phyloP scores from a whole-genome alignment of 257 asterid species.

The Scutellaria galericulata region DNA sequence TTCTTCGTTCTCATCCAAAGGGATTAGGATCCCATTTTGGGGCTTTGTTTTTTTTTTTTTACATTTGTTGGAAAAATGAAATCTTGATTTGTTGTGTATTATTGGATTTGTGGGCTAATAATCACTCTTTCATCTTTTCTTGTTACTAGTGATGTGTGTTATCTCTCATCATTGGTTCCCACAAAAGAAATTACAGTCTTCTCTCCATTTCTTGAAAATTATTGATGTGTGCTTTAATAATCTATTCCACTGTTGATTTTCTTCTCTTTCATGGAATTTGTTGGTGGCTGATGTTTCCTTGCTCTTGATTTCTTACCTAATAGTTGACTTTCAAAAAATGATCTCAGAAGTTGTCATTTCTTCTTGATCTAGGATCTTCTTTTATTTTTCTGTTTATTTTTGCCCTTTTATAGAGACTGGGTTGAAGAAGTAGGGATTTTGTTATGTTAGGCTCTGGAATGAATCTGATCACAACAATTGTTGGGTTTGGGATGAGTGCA shows the following conservation, averaged over 20 bases:
- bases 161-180: conserved; percentile 39
- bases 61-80: conserved; percentile 39
- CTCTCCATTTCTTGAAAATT: conserved; percentile 30
- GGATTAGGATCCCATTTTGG: conserved; percentile 47
- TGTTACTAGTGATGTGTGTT: conserved; percentile 32
- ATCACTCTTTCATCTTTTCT: conserved; percentile 33
- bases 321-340: conserved; percentile 41
- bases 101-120: conserved; percentile 21
- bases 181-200: conserved; percentile 5
- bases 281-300: conserved; percentile 12
- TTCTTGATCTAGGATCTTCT: conserved; percentile 39
- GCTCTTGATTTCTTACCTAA: conserved; percentile 30
- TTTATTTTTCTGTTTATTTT: background rate
- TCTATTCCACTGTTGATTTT: conserved; percentile 6
- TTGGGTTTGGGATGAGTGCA: conserved; percentile 97
- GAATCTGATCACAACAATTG: conserved; percentile 86
- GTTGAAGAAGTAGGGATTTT: conserved; percentile 23
- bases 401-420: background rate
- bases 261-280: background rate
- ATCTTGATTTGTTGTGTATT: conserved; percentile 36
- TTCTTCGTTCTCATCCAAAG: conserved; percentile 54
- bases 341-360: conserved; percentile 16
- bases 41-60: conserved; percentile 21
- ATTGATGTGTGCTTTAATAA: conserved; percentile 34
- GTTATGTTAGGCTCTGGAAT: conserved; percentile 68